A percentile compares a stretch with the other conserved stretches of the same genome.
phyloP scores from a whole-genome alignment of 805 yeast species.

The Teunomyces tritomae region DNA sequence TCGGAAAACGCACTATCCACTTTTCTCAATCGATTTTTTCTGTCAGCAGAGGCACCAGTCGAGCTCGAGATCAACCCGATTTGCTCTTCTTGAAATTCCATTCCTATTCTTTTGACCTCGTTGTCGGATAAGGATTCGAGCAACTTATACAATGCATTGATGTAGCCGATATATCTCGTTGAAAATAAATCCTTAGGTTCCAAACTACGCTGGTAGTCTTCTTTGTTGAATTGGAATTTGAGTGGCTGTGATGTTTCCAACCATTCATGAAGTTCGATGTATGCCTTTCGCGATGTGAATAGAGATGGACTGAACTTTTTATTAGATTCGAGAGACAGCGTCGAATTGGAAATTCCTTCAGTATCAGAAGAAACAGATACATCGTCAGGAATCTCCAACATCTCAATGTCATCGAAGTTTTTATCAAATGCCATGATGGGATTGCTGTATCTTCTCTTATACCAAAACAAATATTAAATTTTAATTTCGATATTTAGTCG shows the following conservation, averaged over 20 bases:
- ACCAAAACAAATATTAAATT: neutral
- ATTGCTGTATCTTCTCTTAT: neutral
- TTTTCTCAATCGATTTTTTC: constrained; percentile 4
- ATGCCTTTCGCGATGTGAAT: constrained; percentile 15
- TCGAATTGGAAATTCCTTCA: constrained; percentile 15
- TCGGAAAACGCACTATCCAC: constrained; percentile 25
- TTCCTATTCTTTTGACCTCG: constrained; percentile 12
- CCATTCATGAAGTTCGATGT: constrained; percentile 48
- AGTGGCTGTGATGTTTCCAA: constrained; percentile 33
- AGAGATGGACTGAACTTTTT: constrained; percentile 1
- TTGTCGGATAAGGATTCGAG: constrained; percentile 38
- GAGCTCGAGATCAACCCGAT: constrained; percentile 25
- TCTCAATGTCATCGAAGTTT: constrained; percentile 37
- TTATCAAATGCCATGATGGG: neutral
- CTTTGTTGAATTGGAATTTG: constrained; percentile 41
- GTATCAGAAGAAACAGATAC: constrained; percentile 17
- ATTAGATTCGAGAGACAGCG: constrained; percentile 4
- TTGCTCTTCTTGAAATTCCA: constrained; percentile 19
- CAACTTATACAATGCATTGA: constrained; percentile 49
- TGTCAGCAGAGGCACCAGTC: neutral
- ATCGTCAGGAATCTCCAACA: constrained; percentile 43
- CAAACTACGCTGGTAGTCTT: constrained; percentile 37
- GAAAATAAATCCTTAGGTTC: constrained; percentile 35
- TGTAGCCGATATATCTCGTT: constrained; percentile 43
- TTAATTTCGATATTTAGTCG: constrained; percentile 2